Evolutionary conservation across 1,284 basidiomycete species (phyloP), one percentile per base, ranked within the genome.

Genomic region (Trichosporon inkin): DNA sequence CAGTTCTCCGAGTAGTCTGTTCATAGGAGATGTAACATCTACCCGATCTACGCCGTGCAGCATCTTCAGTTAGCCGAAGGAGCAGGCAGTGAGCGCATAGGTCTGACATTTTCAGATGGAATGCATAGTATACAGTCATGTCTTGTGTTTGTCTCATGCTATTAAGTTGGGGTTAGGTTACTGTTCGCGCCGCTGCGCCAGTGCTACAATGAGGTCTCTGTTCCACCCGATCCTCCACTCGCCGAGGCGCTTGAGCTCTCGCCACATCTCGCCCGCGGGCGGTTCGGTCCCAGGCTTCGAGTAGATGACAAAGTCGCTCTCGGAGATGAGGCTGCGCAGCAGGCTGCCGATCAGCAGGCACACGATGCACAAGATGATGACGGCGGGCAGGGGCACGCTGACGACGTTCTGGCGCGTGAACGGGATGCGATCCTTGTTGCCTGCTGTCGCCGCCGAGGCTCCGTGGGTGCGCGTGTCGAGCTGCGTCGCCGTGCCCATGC

Each of bases 281-380:
- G 76, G 49, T 36, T 34, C 19, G 8, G 58, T 68, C 64, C 85
- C 85, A 56, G 80, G 80, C 62, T 85, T 85, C 53, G 90, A 83
- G 75, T 89, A 89, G 56, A 79, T 67, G 22, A 95, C 86, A 79
- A 94, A 98, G 77, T 97, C 94, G n/a, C 89, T 87, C 56, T 77
- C 75, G 8, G 88, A 87, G 39, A 97, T 79, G 62, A 97, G 81
- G 8, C 90, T 91, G 60, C 95, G 84, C 63, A 95, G 78, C 53
- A 99, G 81, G 11, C 90, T 94, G 37, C 95, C 95, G 64, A 97
- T 82, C 65, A 99, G 80, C 77, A 98, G 94, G 37, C 90, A 88
- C 63, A 95, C 89, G 64, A 98, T 75, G 49, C 87, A 91, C 16
- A 89, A 84, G 60, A 94, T 80, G 63, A 98, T 73, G 57, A 95